These are phyloP conservation scores for Priceomyces haplophilus DNA, from an alignment of 805 yeast genomes.

Conservation along the genomic window DNA sequence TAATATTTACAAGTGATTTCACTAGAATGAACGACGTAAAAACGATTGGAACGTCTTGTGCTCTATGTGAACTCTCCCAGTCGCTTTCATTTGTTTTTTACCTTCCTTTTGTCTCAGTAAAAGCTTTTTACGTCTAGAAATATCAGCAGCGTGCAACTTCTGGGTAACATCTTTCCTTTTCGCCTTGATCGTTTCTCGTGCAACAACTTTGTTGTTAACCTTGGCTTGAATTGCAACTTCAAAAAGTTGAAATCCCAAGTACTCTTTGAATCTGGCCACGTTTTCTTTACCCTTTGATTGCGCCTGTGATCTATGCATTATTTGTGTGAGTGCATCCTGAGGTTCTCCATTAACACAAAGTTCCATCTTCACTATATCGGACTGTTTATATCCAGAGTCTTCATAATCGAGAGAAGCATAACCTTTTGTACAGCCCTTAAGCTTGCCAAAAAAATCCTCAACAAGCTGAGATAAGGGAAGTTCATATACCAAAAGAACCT, in stretches of 20 bases:
- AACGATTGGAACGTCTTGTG: constrained; percentile 90
- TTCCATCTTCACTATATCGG: constrained; percentile 85
- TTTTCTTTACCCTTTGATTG: constrained; percentile 73
- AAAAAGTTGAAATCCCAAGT: constrained; percentile 75
- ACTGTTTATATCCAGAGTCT: constrained; percentile 79
- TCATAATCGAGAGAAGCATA: constrained; percentile 94
- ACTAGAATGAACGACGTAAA: constrained; percentile 39
- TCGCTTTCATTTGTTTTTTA: constrained; percentile 74
- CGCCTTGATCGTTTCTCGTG: constrained; percentile 92
- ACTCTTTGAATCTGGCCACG: constrained; percentile 79
- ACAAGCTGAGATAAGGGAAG: constrained; percentile 87
- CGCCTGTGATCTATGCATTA: constrained; percentile 79
- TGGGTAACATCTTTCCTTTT: constrained; percentile 93
- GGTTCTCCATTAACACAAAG: constrained; percentile 83
- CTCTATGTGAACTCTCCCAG: constrained; percentile 75
- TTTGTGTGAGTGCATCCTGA: constrained; percentile 89
- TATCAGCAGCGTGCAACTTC: constrained; percentile 88
- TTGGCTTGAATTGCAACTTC: constrained; percentile 92
- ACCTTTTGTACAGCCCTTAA: constrained; percentile 86
- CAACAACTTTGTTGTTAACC: constrained; percentile 74
- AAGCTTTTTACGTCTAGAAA: constrained; percentile 83
- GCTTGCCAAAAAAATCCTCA: constrained; percentile 92
- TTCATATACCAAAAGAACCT: constrained; percentile 73
- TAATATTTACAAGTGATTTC: constrained; percentile 5
- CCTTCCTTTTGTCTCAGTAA: constrained; percentile 91